A percentile compares a stretch with the other conserved stretches of the same genome.
These are phyloP conservation scores for Vanrija pseudolonga DNA, from an alignment of 1,284 basidiomycete genomes.

Conservation along the genomic window DNA sequence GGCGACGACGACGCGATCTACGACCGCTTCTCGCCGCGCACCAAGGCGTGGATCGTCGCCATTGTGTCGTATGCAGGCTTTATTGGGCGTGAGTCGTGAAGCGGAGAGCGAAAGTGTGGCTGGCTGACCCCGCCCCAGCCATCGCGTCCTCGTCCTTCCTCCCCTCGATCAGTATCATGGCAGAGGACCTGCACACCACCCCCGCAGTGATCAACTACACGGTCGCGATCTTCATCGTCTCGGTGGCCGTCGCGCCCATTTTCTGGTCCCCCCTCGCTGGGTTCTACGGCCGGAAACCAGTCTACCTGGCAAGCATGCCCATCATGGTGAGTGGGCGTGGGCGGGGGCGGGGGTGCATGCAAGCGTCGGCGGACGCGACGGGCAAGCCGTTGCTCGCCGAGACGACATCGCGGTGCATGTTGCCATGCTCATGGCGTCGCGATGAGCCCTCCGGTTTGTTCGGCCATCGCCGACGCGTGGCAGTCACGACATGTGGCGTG, in stretches of 20 bases:
- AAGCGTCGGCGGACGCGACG: too few relatives aligned
- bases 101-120: too few relatives aligned
- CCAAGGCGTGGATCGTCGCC: constrained; percentile 55
- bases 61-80: constrained; percentile 57
- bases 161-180: constrained; percentile 65
- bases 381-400: too few relatives aligned
- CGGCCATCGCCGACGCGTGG: background rate
- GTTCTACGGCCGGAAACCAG: constrained; percentile 59
- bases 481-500: background rate
- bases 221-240: constrained; percentile 51
- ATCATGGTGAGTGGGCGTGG: constrained; percentile 50
- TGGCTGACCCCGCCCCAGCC: constrained; percentile 51
- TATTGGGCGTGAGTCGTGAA: constrained; percentile 53
- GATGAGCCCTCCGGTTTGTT: too few relatives aligned
- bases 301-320: constrained; percentile 62
- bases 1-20: constrained; percentile 51
- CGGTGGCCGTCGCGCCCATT: constrained; percentile 51
- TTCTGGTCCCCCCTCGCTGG: constrained; percentile 58
- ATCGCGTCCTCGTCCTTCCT: constrained; percentile 66
- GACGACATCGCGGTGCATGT: too few relatives aligned
- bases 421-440: too few relatives aligned
- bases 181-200: constrained; percentile 59
- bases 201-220: constrained; percentile 58
- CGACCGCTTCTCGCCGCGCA: constrained; percentile 53
- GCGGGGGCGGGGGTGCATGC: too few relatives aligned